Conservation (phyloP, 306 rosid species). For the Vachellia collinsii region DNA sequence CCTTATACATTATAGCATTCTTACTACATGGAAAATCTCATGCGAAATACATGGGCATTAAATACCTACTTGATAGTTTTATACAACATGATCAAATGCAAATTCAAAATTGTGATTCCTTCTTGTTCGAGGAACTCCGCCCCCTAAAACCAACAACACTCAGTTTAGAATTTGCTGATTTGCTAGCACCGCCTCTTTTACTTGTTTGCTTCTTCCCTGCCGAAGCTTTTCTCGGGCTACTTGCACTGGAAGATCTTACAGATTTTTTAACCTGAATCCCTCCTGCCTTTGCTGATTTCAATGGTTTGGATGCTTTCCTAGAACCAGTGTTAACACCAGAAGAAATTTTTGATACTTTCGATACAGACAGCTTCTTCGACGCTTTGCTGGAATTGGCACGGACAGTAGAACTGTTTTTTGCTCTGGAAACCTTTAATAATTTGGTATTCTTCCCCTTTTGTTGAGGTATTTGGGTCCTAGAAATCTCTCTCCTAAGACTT, state of each 20-base stretch:
- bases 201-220: conserved; percentile 51
- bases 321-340: conserved; percentile 35
- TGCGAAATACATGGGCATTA: conserved; percentile 32
- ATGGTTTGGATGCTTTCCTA: conserved; percentile 40
- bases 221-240: conserved; percentile 46
- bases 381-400: conserved; percentile 39
- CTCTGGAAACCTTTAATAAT: conserved; percentile 48
- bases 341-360: conserved; percentile 38
- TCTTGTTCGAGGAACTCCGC: conserved; percentile 55
- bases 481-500: conserved; percentile 64
- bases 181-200: conserved; percentile 46
- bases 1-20: conserved; percentile 27
- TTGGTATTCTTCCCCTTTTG: conserved; percentile 56
- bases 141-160: conserved; percentile 92
- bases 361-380: background rate
- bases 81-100: conserved; percentile 31
- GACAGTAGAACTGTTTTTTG: conserved; percentile 44
- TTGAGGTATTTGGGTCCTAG: conserved; percentile 63
- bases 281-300: conserved; percentile 49
- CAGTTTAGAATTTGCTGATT: conserved; percentile 64
- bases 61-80: conserved; percentile 12
- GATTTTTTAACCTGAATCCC: conserved; percentile 43
- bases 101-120: conserved; percentile 47
- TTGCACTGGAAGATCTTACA: conserved; percentile 44
- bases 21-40: conserved; percentile 30